Base-by-base conservation (phyloP, 2,329 filamentous ascomycete species). In the Trichoderma atroviride region DNA sequence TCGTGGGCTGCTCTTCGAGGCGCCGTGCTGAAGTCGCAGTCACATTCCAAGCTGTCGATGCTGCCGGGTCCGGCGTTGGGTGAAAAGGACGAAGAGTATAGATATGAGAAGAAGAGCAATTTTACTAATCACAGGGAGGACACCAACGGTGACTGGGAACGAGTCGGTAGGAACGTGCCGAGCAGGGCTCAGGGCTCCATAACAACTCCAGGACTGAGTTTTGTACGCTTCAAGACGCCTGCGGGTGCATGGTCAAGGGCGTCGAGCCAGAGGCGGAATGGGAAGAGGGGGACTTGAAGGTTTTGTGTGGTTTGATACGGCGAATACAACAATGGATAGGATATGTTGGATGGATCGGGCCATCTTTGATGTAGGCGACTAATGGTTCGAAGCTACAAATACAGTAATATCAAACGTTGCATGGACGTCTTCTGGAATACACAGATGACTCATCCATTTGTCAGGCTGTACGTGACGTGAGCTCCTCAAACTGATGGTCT, bases 1-100 rank as follows among this genome's bases (percentile, higher is more conserved):
- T 87, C 86, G 24, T 89, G 88, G 86, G 84, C 85, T 0, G 87
- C 86, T 4, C 74, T 81, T 0, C 76, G 78, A 40, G 79, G 78
- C 7, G 79, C 78, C 13, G 77, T 81, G 76, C 75, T 78, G 65
- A 82, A 78, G 70, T 75, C 75, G 0, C 74, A 74, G 71, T 75
- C 75, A 0, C 74, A 74, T 29, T 72, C 70, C 14, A 69, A 75
- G 24, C 16, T 74, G 33, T 55, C 73, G 5, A 72, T 75, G 72
- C 68, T 80, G 19, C 77, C 78, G n/a, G 70, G 74, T 1, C 70
- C 79, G 6, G 75, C 75, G 5, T 56, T 78, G 40, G 76, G 75
- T 27, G 73, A 70, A 16, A 74, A 72, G 27, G 79, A 78, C 2
- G 76, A 77, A 6, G 78, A 77, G 22, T 71, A 77, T 5, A 78